Evolutionary conservation across 108 stramenopile genomes (phyloP), one percentile per base, ranked within the genome.

Genomic region (Nannochloropsis gaditana): DNA sequence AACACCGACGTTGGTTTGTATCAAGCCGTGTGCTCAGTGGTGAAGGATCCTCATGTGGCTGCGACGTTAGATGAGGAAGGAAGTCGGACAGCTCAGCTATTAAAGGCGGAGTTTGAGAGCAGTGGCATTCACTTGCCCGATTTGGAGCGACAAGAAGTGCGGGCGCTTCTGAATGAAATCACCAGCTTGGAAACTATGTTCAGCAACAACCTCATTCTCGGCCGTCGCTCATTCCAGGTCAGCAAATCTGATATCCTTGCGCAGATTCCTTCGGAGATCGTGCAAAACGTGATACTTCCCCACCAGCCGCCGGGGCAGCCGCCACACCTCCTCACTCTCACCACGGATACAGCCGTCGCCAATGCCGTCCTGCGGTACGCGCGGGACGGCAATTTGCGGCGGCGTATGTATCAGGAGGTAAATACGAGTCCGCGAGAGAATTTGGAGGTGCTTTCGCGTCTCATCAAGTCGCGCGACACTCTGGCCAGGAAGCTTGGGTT

Each of bases 61-160:
- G 83, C 82, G 9, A 47, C 59, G 21, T 73, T 86, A 59, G 15
- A 17, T 21, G 81, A 43, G 8, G 90, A 90, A 59, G 89, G 89
- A 85, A 87, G 83, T n/a, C 83, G 87, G 42, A 84, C 85, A 9
- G 50, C 83, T 2, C 44, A 21, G 43, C 86, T 89, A 9, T 88
- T 89, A 83, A 89, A 89, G 88, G 85, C 87, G 42, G 97, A 98
- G 86, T 98, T 96, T 87, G 97, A 97, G 92, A 83, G 95, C 21
- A 96, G 96, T 85, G 96, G 96, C 41, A 96, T 96, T 43, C 96
- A 96, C 88, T 87, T 98, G 31, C 84, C 93, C 6, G 92, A 92
- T 44, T 85, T 89, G 42, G 83, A 95, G 83, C 91, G 96, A 42
- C 91, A 91, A 43, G 85, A 94, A 11, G 95, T 96, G 45, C 73